Base-by-base conservation (phyloP, 2,329 filamentous ascomycete species). In the Lasiodiplodia citricola region DNA sequence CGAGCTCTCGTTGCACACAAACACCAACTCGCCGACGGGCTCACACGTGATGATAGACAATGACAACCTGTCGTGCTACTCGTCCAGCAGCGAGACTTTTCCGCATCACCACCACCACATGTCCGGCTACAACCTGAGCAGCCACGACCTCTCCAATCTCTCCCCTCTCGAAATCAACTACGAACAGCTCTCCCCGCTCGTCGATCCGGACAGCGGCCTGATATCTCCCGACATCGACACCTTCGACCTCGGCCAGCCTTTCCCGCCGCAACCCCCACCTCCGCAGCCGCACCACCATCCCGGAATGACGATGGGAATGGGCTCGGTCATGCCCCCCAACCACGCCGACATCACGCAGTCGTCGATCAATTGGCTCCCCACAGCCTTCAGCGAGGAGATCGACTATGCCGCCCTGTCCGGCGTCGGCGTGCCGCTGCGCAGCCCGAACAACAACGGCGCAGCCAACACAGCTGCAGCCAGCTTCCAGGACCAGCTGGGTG, bases 11-110 rank as follows among this genome's bases (percentile, higher is more conserved):
- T 47, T 64, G 16, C 31, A 63, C 58, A 51, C 58, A 7, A n/a
- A 18, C 47, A 11, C 44, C 28, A 51, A 63, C 58, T 52, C 60
- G 60, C 60, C 44, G 5, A 47, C 52, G 47, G 31, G 31, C 8
- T 35, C 31, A 35, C 47, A 54, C 44, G 44, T 51, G 16, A 23
- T 64, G 25, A 47, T 64, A 6, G 60, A 64, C 60, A 64, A 38
- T 11, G 60, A 64, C 21, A 41, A n/a, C 47, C 60, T 64, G 44
- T 64, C 60, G 60, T 64, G 60, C 60, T 64, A 64, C 47, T 64
- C 60, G 31, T 64, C 60, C 60, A 52, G 60, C 60, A 64, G 60
- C 47, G 60, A 64, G 5, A 64, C 60, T 2, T 64, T 63, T 18
- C 28, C 60, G 4, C 60, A 52, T 8, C 25, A 63, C 41, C 41